Evolutionary conservation across 352 stramenopile species (phyloP).

Genomic region (Thraustochytrium striatum): DNA sequence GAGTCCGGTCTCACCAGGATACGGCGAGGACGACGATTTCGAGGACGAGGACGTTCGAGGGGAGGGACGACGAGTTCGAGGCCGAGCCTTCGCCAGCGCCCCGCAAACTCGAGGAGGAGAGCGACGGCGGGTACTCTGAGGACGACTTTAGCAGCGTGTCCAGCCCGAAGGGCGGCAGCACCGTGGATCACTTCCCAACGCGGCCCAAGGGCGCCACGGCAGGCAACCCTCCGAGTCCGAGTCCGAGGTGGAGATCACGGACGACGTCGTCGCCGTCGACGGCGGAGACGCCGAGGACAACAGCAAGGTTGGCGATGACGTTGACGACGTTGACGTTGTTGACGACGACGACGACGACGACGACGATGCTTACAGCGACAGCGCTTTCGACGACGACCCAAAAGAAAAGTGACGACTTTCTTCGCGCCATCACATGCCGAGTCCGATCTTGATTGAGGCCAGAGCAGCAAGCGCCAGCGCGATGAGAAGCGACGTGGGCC

Average conservation of each 20-base stretch:
- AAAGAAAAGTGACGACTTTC: too few relatives aligned
- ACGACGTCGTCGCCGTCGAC: background rate
- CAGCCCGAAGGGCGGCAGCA: too few relatives aligned
- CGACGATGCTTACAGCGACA: background rate
- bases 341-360: conserved; percentile 1
- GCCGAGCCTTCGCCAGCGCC: background rate
- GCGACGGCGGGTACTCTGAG: background rate
- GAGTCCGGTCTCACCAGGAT: too few relatives aligned
- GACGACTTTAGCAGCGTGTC: background rate
- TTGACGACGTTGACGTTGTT: background rate
- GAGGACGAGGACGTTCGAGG: conserved; percentile 17
- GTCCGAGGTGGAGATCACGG: background rate
- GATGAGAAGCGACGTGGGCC: conserved; percentile 57
- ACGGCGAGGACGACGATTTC: too few relatives aligned
- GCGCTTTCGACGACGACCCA: conserved; percentile 5
- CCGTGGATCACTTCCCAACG: too few relatives aligned
- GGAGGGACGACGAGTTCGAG: background rate
- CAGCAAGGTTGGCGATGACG: background rate
- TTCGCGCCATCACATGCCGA: too few relatives aligned
- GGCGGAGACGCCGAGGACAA: background rate
- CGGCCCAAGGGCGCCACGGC: too few relatives aligned
- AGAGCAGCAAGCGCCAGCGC: background rate
- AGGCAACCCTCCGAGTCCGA: too few relatives aligned
- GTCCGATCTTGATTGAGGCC: background rate
- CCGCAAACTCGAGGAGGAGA: conserved; percentile 3